These are phyloP conservation scores for Ajuga reptans DNA, from an alignment of 305 asterid species.

Conservation along the genomic window DNA sequence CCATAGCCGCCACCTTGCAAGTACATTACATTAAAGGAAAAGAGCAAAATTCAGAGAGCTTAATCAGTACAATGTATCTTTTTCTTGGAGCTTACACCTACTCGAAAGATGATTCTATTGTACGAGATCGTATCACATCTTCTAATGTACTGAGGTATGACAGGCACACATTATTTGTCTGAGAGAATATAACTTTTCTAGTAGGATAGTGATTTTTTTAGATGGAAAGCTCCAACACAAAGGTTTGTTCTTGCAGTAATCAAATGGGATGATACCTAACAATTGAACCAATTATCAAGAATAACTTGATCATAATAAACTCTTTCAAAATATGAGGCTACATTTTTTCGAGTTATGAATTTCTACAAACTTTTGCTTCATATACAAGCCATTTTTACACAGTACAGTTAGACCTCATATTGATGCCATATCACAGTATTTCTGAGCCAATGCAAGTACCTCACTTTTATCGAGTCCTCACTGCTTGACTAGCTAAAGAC, in stretches of 20 bases:
- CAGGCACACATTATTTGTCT: neutral
- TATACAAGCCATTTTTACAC: neutral
- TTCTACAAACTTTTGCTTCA: too few relatives aligned
- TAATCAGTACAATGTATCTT: too few relatives aligned
- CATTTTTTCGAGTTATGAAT: too few relatives aligned
- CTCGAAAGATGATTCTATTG: too few relatives aligned
- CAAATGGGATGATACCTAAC: neutral
- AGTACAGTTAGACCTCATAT: neutral
- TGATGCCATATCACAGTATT: neutral
- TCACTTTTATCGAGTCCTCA: neutral
- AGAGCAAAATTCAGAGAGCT: too few relatives aligned
- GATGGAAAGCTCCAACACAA: neutral
- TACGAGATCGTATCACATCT: neutral
- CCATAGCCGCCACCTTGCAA: too few relatives aligned
- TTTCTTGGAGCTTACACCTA: too few relatives aligned
- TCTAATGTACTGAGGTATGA: neutral
- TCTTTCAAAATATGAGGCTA: too few relatives aligned
- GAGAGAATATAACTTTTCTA: neutral
- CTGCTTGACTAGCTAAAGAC: neutral
- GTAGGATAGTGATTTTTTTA: too few relatives aligned
- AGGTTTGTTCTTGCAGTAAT: neutral
- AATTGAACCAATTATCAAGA: neutral
- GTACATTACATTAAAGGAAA: too few relatives aligned
- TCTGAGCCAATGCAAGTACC: neutral
- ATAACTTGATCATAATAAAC: neutral